phyloP scores from a whole-genome alignment of 108 stramenopile species.

The Fragilaria radians region DNA sequence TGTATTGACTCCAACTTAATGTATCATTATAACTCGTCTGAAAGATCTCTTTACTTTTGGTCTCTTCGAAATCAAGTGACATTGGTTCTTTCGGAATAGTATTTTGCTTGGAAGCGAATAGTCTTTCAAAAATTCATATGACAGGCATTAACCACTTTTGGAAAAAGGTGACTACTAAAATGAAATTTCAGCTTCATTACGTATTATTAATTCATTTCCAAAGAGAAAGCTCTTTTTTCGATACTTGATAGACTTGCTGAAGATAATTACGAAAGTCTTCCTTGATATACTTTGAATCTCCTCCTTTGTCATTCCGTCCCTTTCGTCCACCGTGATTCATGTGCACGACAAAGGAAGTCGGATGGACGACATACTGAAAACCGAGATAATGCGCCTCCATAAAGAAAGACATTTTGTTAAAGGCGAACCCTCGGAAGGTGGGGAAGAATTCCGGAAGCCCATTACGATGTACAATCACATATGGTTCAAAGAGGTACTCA shows the following conservation, averaged over 20 bases:
- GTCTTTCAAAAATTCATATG: too few species aligned
- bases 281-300: not conserved
- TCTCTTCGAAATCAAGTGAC: too few species aligned
- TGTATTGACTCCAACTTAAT: too few species aligned
- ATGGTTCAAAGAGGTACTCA: slow-evolving; percentile 18
- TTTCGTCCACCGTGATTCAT: not conserved
- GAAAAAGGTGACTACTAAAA: too few species aligned
- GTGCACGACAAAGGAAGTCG: slow-evolving; percentile 15
- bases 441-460: slow-evolving; percentile 16
- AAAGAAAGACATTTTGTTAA: slow-evolving; percentile 16
- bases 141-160: too few species aligned
- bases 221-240: not conserved
- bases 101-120: too few species aligned
- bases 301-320: slow-evolving; percentile 1
- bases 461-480: slow-evolving; percentile 18
- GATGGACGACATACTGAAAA: slow-evolving; percentile 9
- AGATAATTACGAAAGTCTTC: slow-evolving; percentile 1
- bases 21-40: too few species aligned
- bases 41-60: too few species aligned
- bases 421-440: slow-evolving; percentile 14
- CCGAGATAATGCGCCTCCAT: slow-evolving; percentile 12
- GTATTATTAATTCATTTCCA: too few species aligned
- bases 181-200: too few species aligned
- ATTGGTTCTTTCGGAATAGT: too few species aligned
- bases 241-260: not conserved